Base-by-base conservation (phyloP, 2,329 filamentous ascomycete genomes). In the Claviceps sp. region DNA sequence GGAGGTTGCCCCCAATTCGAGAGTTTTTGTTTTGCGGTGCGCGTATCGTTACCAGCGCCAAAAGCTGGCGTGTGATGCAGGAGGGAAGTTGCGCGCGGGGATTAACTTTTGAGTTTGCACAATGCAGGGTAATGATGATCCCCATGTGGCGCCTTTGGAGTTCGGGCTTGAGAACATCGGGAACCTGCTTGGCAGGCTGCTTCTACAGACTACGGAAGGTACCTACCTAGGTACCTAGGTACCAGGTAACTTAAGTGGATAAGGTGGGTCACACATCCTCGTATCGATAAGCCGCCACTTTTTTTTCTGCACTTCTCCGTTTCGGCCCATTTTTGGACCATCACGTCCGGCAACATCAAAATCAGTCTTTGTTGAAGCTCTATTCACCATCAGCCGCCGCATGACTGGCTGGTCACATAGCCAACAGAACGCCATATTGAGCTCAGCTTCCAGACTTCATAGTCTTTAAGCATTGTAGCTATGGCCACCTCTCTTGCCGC, bases 401-500 rank as follows among this genome's bases (percentile, higher is more conserved):
- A 48, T 47, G 37, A 30, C 34, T 51, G 37, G 24, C 20, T 46
- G 13, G 37, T 34, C 34, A 22, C 38, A 42, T 42, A 16, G n/a
- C 48, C 42, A 48, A 11, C 42, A 13, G 16, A 37, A 44, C 50
- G 37, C 37, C 37, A 37, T 45, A 20, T 46, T 20, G 51, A 50
- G 42, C 53, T 47, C 52, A 40, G 34, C 50, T 50, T 47, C 38
- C 16, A 43, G 51, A 44, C 47, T 41, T 24, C 3, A 47, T 18
- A 47, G 51, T 49, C 61, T 56, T 55, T 56, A 60, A 57, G 55
- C 54, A 48, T 57, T 54, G 54, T 56, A 55, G 61, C 55, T 57
- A 95, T 94, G 88, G 77, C 84, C 61, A 88, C 89, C 55, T 84
- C 88, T 65, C 85, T 99, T 60, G 86, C 91, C 70, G 83, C 88